Evolutionary conservation across 441 rosid species (phyloP), one percentile per base, ranked within the genome.

Genomic region (Populus trichocarpa): DNA sequence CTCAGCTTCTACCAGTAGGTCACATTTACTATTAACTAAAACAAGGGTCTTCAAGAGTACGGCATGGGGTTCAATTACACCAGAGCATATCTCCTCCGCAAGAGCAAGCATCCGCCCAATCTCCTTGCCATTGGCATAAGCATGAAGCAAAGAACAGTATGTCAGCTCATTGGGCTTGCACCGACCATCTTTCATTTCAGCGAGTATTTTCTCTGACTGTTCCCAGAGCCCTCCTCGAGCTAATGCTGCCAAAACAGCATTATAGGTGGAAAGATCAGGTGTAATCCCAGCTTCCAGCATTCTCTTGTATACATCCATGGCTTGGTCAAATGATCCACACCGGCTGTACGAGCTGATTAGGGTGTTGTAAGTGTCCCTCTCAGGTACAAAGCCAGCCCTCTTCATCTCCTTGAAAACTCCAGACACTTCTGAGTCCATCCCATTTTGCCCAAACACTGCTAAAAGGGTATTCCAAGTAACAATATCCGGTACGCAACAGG

Each of bases 371-470:
- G 99, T 96, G 79, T 89, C 98, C 80, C 97, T 91, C 82, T 93
- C 97, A 7, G 98, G 94, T 73, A 93, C 83, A 76, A 96, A 92
- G 38, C 99, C 98, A 3, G 97, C 97, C 86, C 98, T 90, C 88
- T 96, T 96, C 99, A 96, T 96, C 87, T 96, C 99, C 87, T 86
- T 91, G 82, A 96, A 93, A 67, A 96, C 97, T 73, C 94, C 95
- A 0, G 97, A 92, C 12, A 96, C 97, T 82, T 96, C 97, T 0
- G 92, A 83, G 80, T 91, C 94, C 98, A 93, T 89, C 63, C 92
- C 91, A 74, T 92, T 96, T 82, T 90, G 93, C 75, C 99, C 99
- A 70, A 96, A 93, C 33, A 96, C 98, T 14, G 98, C 90, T 77
- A 96, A 77, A 25, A 96, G 88, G 12, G 98, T 93, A 71, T 93